A percentile compares a stretch with the other conserved stretches of the same genome.
These are phyloP conservation scores for Balakata baccata DNA, from an alignment of 345 rosid genomes.

Conservation along the genomic window DNA sequence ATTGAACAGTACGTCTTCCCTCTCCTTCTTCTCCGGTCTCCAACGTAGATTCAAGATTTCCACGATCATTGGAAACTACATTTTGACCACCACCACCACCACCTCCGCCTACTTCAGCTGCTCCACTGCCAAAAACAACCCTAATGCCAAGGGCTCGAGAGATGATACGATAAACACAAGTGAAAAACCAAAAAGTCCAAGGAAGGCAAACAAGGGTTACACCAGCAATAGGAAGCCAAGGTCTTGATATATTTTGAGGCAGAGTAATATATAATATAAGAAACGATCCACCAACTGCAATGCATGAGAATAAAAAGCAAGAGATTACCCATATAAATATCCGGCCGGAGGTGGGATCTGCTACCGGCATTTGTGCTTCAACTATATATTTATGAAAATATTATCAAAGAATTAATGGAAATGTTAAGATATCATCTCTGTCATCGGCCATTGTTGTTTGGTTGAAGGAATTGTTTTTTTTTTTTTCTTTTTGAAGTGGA, in stretches of 20 bases:
- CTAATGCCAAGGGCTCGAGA: conserved; percentile 66
- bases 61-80: background rate
- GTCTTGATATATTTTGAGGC: conserved; percentile 39
- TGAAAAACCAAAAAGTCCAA: conserved; percentile 73
- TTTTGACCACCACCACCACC: background rate
- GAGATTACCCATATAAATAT: conserved; percentile 56
- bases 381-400: background rate
- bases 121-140: conserved; percentile 27
- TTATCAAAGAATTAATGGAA: background rate
- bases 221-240: conserved; percentile 61
- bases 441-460: conserved; percentile 26
- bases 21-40: background rate
- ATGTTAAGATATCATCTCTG: conserved; percentile 7
- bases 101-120: conserved; percentile 28
- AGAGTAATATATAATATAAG: conserved; percentile 49
- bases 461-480: too few relatives aligned
- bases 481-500: background rate
- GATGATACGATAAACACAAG: conserved; percentile 51
- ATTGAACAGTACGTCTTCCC: conserved; percentile 2
- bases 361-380: conserved; percentile 52
- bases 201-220: conserved; percentile 66
- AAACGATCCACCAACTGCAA: conserved; percentile 57
- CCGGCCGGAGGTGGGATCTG: conserved; percentile 62
- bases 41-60: background rate
- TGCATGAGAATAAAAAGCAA: conserved; percentile 38